Base-by-base conservation (phyloP, 306 rosid species). In the Vigna mungo region DNA sequence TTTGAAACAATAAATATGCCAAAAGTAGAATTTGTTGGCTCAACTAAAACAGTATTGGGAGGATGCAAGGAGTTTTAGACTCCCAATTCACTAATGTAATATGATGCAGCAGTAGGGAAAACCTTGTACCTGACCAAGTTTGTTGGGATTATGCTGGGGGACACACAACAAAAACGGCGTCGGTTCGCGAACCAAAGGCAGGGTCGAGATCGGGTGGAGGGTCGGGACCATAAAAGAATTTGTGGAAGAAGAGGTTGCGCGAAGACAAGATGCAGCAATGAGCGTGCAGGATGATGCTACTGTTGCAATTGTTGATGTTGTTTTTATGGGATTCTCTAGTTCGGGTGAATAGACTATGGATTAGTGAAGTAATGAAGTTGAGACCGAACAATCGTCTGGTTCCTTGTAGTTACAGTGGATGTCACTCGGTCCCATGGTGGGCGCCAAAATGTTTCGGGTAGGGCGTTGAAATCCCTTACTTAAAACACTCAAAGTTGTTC, bases 51-150 rank as follows among this genome's bases (percentile, higher is more conserved):
- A 25, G 58, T 58, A 63, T 79, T 30, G 13, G 20, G 68, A 44
- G 84, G 76, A 72, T 55, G 73, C 69, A 15, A 62, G 82, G 74
- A 49, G 60, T 75, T 85, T 48, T 49, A 62, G 68, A 68, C 54
- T 73, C 79, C 82, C 82, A 80, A 79, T 62, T 77, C 89, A 65
- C 48, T 61, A 64, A 74, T 30, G 86, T 76, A 78, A 13, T 20
- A 74, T 55, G 41, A 37, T 65, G 89, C 73, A 95, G 68, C 73
- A 95, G 70, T 53, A 90, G 53, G 56, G 84, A 95, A 95, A 34
- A 92, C 99, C 83, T 95, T 97, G 61, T 95, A 95, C 0, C 99
- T 97, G 21, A 95, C 99, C 0, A 96, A 89, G 87, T 89, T 92
- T 41, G 92, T 97, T 2, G 97, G 97, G 37, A 95, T 95, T 1